A percentile compares a stretch with the other conserved stretches of the same genome.
Evolutionary conservation across 2,329 filamentous ascomycete genomes (phyloP).

Genomic region (Aspergillus phoenicis): DNA sequence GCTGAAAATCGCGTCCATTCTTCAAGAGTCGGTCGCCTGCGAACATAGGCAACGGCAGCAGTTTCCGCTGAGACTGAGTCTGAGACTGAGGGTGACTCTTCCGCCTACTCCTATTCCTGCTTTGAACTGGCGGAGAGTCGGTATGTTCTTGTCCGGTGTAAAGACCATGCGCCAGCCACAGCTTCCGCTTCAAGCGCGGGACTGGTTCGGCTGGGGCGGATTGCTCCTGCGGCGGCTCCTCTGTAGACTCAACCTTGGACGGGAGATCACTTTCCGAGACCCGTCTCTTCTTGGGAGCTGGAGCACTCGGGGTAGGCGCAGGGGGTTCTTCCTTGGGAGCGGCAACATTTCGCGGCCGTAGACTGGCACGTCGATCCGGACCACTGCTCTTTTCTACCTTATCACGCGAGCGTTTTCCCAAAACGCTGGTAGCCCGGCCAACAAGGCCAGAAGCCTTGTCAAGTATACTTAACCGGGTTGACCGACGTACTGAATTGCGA

Average conservation of each 20-base stretch:
- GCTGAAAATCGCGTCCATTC: conserved; percentile 76
- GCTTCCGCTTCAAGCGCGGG: conserved; percentile 59
- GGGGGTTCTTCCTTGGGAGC: conserved; percentile 28
- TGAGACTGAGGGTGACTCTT: conserved; percentile 30
- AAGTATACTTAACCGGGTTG: conserved; percentile 48
- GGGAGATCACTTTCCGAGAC: conserved; percentile 41
- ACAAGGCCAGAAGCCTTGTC: conserved; percentile 49
- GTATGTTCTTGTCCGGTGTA: conserved; percentile 76
- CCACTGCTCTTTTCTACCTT: conserved; percentile 60
- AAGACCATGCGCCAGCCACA: conserved; percentile 78
- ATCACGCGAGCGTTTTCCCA: conserved; percentile 65
- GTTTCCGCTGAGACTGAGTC: conserved; percentile 38
- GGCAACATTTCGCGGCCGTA: conserved; percentile 53
- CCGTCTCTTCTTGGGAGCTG: conserved; percentile 46
- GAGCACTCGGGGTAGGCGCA: conserved; percentile 25
- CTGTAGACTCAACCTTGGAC: conserved; percentile 26
- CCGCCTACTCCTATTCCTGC: conserved; percentile 47
- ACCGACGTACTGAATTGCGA: conserved; percentile 40
- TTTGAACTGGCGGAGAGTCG: conserved; percentile 52
- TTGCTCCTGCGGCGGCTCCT: conserved; percentile 25
- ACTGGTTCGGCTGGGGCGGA: conserved; percentile 22
- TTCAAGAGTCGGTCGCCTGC: conserved; percentile 71
- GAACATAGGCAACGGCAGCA: conserved; percentile 77
- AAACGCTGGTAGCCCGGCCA: conserved; percentile 52
- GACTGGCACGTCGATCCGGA: conserved; percentile 56